Evolutionary conservation across 2,329 filamentous ascomycete genomes (phyloP), one percentile per base, ranked within the genome.

Genomic region (Akanthomyces dipterigenus): DNA sequence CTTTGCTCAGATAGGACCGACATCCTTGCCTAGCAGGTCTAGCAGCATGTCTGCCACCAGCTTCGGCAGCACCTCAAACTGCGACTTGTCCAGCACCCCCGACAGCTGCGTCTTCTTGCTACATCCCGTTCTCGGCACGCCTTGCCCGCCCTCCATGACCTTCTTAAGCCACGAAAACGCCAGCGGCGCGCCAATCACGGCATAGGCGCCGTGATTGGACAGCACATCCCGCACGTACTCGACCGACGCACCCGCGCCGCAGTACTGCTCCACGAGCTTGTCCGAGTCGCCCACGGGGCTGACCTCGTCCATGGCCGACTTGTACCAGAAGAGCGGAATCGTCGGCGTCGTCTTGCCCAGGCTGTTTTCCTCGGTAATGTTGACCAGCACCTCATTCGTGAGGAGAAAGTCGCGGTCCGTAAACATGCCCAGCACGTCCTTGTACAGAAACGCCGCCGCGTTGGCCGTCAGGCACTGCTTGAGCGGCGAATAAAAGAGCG

Each of bases 401-500:
- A 45, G 24, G 7, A 57, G 12, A n/a, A 57, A 38, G 18, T 57
- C 22, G 12, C 31, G 54, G 18, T 50, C 60, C 12, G 24, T 51
- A 4, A 62, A 62, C 60, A 57, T 57, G 45, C 46, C 53, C 20
- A 56, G 46, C 49, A 62, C 48, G 6, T 62, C 38, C 14, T 38
- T 31, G 22, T 24, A 51, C 2, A 48, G 3, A 8, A 57, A 62
- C 2, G 3, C n/a, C 3, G 42, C 53, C 16, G 46, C 53, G 26
- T 56, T 18, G 14, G 54, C 60, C n/a, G 34, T 26, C 24, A 68
- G n/a, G 63, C 65, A 65, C 63, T 68, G 60, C 66, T 48, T 26
- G 8, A 67, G 63, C 1, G 64, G 63, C 34, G 73, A 5, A 62
- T 65, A 62, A 20, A 62, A 58, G 2, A 75, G 75, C 67, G 70